A percentile compares a stretch with the other conserved stretches of the same genome.
Evolutionary conservation across 129 eudicot species (phyloP).

Genomic region (Ambrosia artemisiifolia): DNA sequence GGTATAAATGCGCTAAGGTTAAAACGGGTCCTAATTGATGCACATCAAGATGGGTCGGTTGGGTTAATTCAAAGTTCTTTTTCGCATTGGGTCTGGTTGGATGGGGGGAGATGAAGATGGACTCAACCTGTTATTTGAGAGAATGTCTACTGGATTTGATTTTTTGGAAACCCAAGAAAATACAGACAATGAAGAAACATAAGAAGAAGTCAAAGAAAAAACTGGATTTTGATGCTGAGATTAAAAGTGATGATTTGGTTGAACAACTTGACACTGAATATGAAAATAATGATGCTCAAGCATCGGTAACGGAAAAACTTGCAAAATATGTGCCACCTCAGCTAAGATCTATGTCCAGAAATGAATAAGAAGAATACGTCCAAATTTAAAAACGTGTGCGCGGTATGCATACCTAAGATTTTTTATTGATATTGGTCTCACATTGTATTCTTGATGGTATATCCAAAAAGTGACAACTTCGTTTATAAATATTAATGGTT

Average conservation of each 20-base stretch:
- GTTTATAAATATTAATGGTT: conserved; percentile 8
- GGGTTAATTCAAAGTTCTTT: too few species aligned
- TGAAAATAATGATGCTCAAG: conserved; percentile 11
- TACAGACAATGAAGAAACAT: conserved; percentile 9
- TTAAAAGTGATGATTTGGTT: conserved; percentile 12
- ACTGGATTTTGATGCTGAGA: conserved; percentile 17
- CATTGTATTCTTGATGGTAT: neutral
- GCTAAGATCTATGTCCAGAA: conserved; percentile 37
- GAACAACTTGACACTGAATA: conserved; percentile 24
- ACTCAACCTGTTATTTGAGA: conserved; percentile 54
- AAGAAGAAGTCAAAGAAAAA: neutral
- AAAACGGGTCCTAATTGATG: too few species aligned
- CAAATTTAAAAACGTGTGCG: conserved; percentile 57
- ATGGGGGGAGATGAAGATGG: conserved; percentile 49
- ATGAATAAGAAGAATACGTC: too few species aligned
- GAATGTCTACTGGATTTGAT: conserved; percentile 49
- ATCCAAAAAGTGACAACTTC: neutral
- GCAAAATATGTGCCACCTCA: conserved; percentile 54
- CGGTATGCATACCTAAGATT: conserved; percentile 43
- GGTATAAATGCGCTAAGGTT: too few species aligned
- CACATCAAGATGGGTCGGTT: too few species aligned
- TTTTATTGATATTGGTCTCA: neutral
- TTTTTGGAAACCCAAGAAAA: conserved; percentile 28
- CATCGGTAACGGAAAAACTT: neutral
- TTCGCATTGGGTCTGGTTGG: too few species aligned